Evolutionary conservation across 345 rosid species (phyloP).

Genomic region (Rhodomyrtus tomentosa): DNA sequence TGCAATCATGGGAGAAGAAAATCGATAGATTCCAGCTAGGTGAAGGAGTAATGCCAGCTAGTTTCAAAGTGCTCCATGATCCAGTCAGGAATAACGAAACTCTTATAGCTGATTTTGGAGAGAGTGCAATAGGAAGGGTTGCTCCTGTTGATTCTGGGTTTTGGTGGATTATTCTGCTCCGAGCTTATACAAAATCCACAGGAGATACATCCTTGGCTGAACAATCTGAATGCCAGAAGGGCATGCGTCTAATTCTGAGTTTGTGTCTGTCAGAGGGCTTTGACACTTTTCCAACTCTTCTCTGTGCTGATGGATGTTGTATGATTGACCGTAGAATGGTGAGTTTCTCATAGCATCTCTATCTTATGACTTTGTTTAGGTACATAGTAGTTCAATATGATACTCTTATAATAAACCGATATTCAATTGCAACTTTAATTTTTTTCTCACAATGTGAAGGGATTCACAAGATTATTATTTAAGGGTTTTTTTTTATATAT

Average conservation of each 20-base stretch:
- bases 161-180: conserved; percentile 94
- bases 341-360: conserved; percentile 10
- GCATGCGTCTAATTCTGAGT: conserved; percentile 82
- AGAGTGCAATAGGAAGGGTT: conserved; percentile 96
- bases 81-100: conserved; percentile 76
- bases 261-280: conserved; percentile 91
- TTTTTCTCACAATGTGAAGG: not conserved
- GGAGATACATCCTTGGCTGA: conserved; percentile 85
- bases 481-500: not conserved
- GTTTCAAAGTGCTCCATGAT: conserved; percentile 91
- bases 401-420: not conserved
- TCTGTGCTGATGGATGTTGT: conserved; percentile 96
- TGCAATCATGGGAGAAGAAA: conserved; percentile 97
- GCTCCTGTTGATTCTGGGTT: conserved; percentile 98
- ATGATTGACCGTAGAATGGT: conserved; percentile 99
- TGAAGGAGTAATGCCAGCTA: conserved; percentile 98
- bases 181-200: conserved; percentile 86
- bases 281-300: conserved; percentile 94
- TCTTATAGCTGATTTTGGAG: conserved; percentile 88
- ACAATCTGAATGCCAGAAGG: conserved; percentile 90
- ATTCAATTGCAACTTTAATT: not conserved
- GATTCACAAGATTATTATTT: not conserved
- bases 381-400: not conserved
- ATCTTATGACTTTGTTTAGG: not conserved
- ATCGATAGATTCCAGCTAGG: conserved; percentile 95